These are phyloP conservation scores for Euphorbia pulcherrima DNA, from an alignment of 345 rosid genomes.

Conservation along the genomic window DNA sequence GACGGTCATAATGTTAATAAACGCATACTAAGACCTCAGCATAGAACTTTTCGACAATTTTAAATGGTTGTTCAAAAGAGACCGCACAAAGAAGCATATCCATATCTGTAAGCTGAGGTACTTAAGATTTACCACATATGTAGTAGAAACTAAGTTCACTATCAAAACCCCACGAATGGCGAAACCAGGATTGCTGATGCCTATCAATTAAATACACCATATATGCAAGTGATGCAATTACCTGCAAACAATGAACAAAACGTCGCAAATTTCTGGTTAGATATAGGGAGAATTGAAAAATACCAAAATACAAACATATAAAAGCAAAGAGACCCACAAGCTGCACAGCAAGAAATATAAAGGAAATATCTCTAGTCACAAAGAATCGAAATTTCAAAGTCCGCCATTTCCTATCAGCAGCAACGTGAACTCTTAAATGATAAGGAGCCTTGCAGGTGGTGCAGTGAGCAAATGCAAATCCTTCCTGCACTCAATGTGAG, in stretches of 20 bases:
- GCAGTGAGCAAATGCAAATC: slow-evolving; percentile 99
- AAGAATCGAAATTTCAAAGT: slow-evolving; percentile 93
- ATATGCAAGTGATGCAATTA: slow-evolving; percentile 83
- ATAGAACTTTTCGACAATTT: background rate
- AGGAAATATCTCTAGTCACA: slow-evolving; percentile 90
- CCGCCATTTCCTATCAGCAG: slow-evolving; percentile 95
- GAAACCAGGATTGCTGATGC: slow-evolving; percentile 78
- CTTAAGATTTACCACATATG: slow-evolving; percentile 73
- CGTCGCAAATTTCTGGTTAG: background rate
- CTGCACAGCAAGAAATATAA: slow-evolving; percentile 89
- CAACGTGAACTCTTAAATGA: slow-evolving; percentile 94
- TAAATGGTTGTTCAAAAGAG: background rate
- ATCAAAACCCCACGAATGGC: slow-evolving; percentile 88
- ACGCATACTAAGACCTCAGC: background rate
- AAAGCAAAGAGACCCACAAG: slow-evolving; percentile 47
- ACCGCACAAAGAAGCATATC: slow-evolving; percentile 3
- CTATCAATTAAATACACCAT: slow-evolving; percentile 72
- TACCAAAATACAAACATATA: background rate
- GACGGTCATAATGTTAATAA: background rate
- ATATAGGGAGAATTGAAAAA: background rate
- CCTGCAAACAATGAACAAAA: slow-evolving; percentile 43
- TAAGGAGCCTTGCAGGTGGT: slow-evolving; percentile 99
- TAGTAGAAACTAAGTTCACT: slow-evolving; percentile 84
- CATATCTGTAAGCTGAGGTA: slow-evolving; percentile 14
- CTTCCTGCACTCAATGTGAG: slow-evolving; percentile 58